These are phyloP conservation scores for Leccinum variicolor DNA, from an alignment of 768 basidiomycete genomes.

Conservation along the genomic window DNA sequence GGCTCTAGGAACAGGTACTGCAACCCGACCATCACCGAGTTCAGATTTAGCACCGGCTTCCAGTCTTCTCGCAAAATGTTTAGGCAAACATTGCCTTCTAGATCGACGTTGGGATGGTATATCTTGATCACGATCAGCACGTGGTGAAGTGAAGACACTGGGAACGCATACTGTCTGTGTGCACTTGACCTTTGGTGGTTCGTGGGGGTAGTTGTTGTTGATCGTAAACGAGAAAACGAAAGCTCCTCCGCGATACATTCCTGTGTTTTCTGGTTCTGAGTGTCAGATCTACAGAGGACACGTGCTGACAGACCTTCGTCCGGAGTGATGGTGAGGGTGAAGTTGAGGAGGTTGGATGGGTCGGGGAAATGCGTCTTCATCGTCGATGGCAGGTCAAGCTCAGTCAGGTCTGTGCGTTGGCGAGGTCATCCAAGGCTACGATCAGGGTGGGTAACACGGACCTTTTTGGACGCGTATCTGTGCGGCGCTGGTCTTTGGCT, in stretches of 20 bases:
- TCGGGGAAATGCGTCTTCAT: conserved; percentile 96
- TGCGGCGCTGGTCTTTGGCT: conserved; percentile 97
- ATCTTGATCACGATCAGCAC: conserved; percentile 52
- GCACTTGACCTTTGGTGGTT: conserved; percentile 99
- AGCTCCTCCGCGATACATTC: conserved; percentile 96
- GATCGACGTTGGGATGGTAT: conserved; percentile 98
- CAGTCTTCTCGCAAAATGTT: conserved; percentile 99
- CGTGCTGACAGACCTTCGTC: conserved; percentile 74
- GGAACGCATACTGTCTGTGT: conserved; percentile 71
- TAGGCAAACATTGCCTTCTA: conserved; percentile 97
- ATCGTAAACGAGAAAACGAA: conserved; percentile 95
- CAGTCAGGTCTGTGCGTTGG: conserved; percentile 74
- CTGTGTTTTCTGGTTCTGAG: conserved; percentile 38
- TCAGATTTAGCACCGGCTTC: conserved; percentile 98
- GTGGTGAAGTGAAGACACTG: background rate
- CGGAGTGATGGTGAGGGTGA: conserved; percentile 90
- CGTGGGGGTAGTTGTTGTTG: conserved; percentile 98
- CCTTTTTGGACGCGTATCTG: conserved; percentile 99
- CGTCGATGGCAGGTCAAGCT: conserved; percentile 91
- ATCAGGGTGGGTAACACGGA: conserved; percentile 26
- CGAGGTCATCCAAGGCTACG: conserved; percentile 1
- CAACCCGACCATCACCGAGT: conserved; percentile 96
- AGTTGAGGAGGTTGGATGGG: conserved; percentile 93
- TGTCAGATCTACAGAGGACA: background rate
- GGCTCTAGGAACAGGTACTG: conserved; percentile 99